Evolutionary conservation across 2,329 filamentous ascomycete species (phyloP).

Genomic region (Fusarium sterilihyphosum): DNA sequence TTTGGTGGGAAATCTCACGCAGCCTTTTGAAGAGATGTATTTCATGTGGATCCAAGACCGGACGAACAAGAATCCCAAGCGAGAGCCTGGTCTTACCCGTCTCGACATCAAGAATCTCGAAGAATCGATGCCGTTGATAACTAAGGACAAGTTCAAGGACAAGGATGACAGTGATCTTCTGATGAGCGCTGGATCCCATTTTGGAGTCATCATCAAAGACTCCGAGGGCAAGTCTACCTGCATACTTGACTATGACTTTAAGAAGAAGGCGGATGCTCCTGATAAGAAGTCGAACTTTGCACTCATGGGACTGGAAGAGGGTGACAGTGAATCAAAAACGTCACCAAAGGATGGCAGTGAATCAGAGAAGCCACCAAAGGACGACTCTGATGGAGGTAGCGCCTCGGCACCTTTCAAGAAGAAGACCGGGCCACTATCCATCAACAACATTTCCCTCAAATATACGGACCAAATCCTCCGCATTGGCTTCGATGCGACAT

Average conservation of each 20-base stretch:
- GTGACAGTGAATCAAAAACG: background rate
- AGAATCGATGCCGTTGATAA: background rate
- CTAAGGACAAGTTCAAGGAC: conserved; percentile 18
- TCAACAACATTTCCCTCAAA: conserved; percentile 50
- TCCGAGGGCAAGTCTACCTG: background rate
- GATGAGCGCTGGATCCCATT: conserved; percentile 38
- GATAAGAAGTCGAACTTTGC: background rate
- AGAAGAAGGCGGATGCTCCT: conserved; percentile 1
- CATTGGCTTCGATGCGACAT: conserved; percentile 48
- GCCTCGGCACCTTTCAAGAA: conserved; percentile 44
- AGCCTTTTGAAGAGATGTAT: conserved; percentile 50
- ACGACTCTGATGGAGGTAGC: background rate
- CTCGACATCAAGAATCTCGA: background rate
- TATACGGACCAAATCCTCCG: conserved; percentile 44
- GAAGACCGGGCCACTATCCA: conserved; percentile 45
- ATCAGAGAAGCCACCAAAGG: background rate
- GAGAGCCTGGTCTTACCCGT: background rate
- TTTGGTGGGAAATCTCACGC: conserved; percentile 44
- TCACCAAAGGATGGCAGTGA: background rate
- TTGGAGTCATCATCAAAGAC: conserved; percentile 36
- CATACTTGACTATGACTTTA: conserved; percentile 43
- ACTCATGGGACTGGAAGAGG: background rate
- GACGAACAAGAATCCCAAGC: background rate
- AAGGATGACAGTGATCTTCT: conserved; percentile 27
- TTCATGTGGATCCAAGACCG: conserved; percentile 48